Evolutionary conservation across 148 eudicot genomes (phyloP), one percentile per base, ranked within the genome.

Genomic region (Camellia lanceoleosa): DNA sequence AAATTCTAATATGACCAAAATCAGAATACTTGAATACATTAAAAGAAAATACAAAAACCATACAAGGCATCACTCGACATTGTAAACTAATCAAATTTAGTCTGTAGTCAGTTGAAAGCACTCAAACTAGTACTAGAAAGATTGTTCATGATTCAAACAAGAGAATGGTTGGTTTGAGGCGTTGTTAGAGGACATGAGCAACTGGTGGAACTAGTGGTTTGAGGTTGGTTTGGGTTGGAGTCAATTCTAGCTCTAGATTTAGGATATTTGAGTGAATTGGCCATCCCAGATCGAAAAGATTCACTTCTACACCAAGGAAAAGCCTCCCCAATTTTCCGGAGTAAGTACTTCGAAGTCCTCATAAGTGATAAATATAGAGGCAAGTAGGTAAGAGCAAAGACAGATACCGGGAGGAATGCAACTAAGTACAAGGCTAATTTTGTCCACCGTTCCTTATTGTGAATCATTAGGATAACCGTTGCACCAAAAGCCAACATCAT

Each of bases 401-500:
- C 30, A 23, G 42, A 65, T 1, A 65, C 69, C 11, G 69, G 69
- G 12, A 65, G 43, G 42, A 65, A 20, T 10, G 43, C 69, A 5
- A 30, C n/a, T n/a, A n/a, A n/a, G n/a, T 65, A 65, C 43, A 65
- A 20, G 43, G 69, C 43, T 3, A 65, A 8, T 65, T 12, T 65
- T 65, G 44, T 23, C 69, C 69, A 65, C 13, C 11, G 13, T 30
- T 23, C 4, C 69, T 30, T 65, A 65, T 30, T 14, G 41, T 30
- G 43, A 7, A 65, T 23, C 69, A 65, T 23, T 4, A 65, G 13
- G 69, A 65, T 65, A 2, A 65, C 13, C 1, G 69, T 65, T 30
- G 69, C 41, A 23, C 43, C 69, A 65, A 65, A 65, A 0, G 69
- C 69, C 66, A 62, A 62, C 66, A 62, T 62, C 66, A 62, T 62